Evolutionary conservation across 1,284 basidiomycete species (phyloP).

Genomic region (Cryptococcus maquisensis): DNA sequence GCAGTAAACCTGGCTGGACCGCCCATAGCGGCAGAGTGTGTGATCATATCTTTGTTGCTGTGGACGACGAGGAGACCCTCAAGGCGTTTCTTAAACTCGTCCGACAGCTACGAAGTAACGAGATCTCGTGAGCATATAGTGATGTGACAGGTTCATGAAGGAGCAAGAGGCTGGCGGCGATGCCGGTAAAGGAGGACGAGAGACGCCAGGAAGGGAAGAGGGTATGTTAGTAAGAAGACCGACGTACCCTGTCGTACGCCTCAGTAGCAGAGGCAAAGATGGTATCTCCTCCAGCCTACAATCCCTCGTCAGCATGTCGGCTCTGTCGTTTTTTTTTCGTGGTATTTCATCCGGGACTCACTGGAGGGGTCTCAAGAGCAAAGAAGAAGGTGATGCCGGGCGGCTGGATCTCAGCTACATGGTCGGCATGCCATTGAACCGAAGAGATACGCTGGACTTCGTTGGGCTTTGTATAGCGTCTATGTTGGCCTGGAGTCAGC

Average conservation of each 20-base stretch:
- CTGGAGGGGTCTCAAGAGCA: conserved; percentile 10
- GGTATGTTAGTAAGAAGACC: no score
- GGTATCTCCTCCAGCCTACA: conserved; percentile 55
- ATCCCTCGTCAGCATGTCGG: no score
- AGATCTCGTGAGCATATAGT: no score
- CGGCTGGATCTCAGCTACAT: conserved; percentile 16
- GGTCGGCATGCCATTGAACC: conserved; percentile 16
- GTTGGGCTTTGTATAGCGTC: conserved; percentile 13
- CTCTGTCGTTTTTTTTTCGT: no score
- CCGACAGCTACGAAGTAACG: no score
- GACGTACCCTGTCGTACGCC: conserved; percentile 54
- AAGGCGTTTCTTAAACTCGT: conserved; percentile 58
- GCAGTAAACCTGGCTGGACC: conserved; percentile 9
- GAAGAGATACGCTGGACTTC: conserved; percentile 9
- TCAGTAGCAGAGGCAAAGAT: conserved; percentile 60
- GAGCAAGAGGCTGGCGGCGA: neutral
- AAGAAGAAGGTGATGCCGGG: conserved; percentile 19
- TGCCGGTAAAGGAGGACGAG: no score
- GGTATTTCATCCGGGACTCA: neutral
- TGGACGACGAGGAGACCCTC: conserved; percentile 60
- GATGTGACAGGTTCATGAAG: no score
- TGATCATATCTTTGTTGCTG: conserved; percentile 36
- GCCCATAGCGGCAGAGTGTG: conserved; percentile 4
- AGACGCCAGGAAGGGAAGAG: no score
- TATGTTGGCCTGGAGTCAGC: neutral